Evolutionary conservation across 441 rosid genomes (phyloP).

Genomic region (Gossypium gossypioides): DNA sequence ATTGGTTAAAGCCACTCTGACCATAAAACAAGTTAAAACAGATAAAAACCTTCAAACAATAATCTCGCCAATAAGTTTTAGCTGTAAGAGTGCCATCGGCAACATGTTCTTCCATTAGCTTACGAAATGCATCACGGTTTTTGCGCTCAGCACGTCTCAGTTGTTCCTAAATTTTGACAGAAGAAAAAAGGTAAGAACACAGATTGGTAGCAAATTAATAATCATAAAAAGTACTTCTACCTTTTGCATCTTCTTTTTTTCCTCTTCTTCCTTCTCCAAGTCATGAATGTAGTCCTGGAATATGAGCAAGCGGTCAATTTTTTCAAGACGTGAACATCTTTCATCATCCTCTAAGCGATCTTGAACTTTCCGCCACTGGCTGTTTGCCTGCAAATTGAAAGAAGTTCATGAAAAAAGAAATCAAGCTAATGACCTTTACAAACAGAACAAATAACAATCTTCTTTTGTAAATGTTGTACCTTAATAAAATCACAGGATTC

Average conservation of each 20-base stretch:
- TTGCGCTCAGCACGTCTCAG: conserved; percentile 77
- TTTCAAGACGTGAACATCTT: conserved; percentile 74
- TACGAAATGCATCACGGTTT: conserved; percentile 78
- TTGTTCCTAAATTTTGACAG: conserved; percentile 56
- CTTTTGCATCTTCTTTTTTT: conserved; percentile 76
- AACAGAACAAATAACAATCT: background rate
- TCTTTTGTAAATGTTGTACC: conserved; percentile 27
- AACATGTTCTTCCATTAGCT: conserved; percentile 74
- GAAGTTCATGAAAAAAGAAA: conserved; percentile 4
- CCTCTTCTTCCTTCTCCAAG: conserved; percentile 87
- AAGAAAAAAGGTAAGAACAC: conserved; percentile 5
- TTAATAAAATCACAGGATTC: conserved; percentile 85
- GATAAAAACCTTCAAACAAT: conserved; percentile 59
- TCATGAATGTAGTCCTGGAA: conserved; percentile 88
- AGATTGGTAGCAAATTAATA: conserved; percentile 4
- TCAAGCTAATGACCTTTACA: background rate
- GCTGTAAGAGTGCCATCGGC: conserved; percentile 70
- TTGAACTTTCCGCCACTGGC: conserved; percentile 89
- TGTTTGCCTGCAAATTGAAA: conserved; percentile 47
- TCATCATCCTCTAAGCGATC: conserved; percentile 91
- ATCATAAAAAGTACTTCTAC: conserved; percentile 28
- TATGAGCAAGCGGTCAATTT: conserved; percentile 74
- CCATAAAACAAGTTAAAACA: conserved; percentile 7
- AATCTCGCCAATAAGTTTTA: conserved; percentile 78
- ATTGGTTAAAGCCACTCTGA: background rate